Evolutionary conservation across 306 rosid genomes (phyloP), one percentile per base, ranked within the genome.

Genomic region (Glycine soja): DNA sequence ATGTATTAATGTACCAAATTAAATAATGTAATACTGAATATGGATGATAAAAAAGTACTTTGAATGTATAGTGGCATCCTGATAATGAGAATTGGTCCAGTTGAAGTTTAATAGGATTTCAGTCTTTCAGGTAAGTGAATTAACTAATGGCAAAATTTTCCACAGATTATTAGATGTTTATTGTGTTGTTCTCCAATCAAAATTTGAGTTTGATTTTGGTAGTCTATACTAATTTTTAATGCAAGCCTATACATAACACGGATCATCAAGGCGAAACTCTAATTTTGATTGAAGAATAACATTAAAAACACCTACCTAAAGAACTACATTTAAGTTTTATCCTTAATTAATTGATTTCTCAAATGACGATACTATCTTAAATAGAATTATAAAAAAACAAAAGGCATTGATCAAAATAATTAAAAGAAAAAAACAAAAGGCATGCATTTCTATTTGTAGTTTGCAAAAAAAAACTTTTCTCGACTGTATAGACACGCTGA

Each of bases 21-120:
- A 45, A 46, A 61, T n/a, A 16, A 38, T 76, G 80, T 8, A 47
- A 62, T 62, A 16, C 0, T 58, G 43, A 43, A 58, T 46, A 75
- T 75, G 45, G 30, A 40, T 8, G 46, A 47, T 43, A 34, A 7
- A 59, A 2, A 15, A 54, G 30, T 54, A 54, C 15, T 16, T 57
- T 57, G 18, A 3, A 11, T 40, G 13, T 48, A n/a, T 14, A 30
- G 34, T 36, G 34, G 4, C n/a, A 9, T 69, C 3, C 51, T 19
- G 3, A 51, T 11, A 50, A 10, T 52, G 54, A 50, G 61, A 2
- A n/a, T 46, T n/a, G 16, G 72, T 62, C 38, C 2, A 36, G 38
- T 64, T 36, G 8, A 38, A 53, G 16, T 54, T 68, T 54, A 38
- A 56, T 54, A 13, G n/a, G 7, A 32, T 30, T 61, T 61, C 62